Percentiles rank a stretch among this genome's conserved stretches.
These are phyloP conservation scores for Kwoniella sp. DNA, from an alignment of 768 basidiomycete genomes.

Conservation along the genomic window DNA sequence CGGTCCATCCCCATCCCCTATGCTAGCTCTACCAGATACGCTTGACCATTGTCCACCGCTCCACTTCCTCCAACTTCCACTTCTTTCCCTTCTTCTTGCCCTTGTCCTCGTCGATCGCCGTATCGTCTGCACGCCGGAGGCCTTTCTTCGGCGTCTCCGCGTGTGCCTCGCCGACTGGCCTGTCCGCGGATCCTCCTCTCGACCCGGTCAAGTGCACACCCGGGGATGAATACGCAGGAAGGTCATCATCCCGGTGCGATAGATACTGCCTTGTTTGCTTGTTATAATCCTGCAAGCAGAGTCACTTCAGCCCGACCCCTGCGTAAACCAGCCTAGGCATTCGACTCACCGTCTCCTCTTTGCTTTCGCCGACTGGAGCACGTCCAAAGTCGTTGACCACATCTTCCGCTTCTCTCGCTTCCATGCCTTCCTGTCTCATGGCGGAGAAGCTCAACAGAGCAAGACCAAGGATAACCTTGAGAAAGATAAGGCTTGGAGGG, in stretches of 20 bases:
- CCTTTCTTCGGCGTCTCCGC: slow-evolving; percentile 7
- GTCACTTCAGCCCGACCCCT: not conserved
- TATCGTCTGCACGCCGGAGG: slow-evolving; percentile 9
- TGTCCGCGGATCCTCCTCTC: slow-evolving; percentile 52
- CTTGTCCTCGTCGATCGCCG: slow-evolving; percentile 20
- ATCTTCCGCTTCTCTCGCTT: slow-evolving; percentile 67
- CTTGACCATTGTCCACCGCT: slow-evolving; percentile 93
- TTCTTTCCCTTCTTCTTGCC: slow-evolving; percentile 57
- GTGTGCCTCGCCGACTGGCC: slow-evolving; percentile 15
- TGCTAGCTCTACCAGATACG: slow-evolving; percentile 62
- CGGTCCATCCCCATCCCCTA: too few relatives aligned
- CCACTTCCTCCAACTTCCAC: slow-evolving; percentile 78
- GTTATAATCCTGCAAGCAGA: slow-evolving; percentile 64
- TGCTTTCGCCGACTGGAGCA: slow-evolving; percentile 85
- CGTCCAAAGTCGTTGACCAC: slow-evolving; percentile 79
- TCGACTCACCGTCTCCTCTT: slow-evolving; percentile 68
- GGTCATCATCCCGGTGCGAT: slow-evolving; percentile 67
- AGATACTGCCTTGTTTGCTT: slow-evolving; percentile 70
- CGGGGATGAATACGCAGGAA: slow-evolving; percentile 48
- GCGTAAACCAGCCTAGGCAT: not conserved
- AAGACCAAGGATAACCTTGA: slow-evolving; percentile 90
- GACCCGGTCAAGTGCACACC: not conserved
- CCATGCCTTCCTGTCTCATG: slow-evolving; percentile 68
- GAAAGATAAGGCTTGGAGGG: slow-evolving; percentile 65
- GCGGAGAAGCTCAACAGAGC: slow-evolving; percentile 80